Conservation (phyloP, 768 basidiomycete species). For the Cystoderma amianthinum region DNA sequence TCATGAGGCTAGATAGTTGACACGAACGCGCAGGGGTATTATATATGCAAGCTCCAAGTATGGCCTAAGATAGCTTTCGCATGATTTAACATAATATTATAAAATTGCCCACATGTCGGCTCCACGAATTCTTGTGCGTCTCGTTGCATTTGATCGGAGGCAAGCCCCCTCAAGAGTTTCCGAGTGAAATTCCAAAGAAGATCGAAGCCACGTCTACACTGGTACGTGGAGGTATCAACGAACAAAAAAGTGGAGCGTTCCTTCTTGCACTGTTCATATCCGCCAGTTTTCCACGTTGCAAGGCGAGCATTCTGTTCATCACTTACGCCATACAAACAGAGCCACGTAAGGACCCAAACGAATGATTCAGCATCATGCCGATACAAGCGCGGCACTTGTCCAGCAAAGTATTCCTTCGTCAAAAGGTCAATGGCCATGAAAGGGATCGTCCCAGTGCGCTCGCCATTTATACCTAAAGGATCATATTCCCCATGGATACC, state of each 20-base stretch:
- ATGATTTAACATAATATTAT: no score
- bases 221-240: no score
- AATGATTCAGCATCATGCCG: background rate
- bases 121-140: no score
- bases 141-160: no score
- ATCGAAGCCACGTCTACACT: no score
- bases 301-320: background rate
- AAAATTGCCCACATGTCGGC: no score
- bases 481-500: constrained; percentile 5
- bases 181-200: no score
- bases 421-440: background rate
- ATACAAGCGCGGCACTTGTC: background rate
- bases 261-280: background rate
- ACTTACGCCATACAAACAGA: background rate
- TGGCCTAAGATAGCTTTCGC: no score
- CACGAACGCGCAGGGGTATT: no score
- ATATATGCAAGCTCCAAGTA: no score
- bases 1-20: no score
- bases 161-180: no score
- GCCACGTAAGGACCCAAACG: background rate
- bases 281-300: background rate
- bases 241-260: background rate
- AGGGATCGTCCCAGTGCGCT: background rate
- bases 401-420: background rate
- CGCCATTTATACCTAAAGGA: background rate